Evolutionary conservation across 106 monocot species (phyloP), one percentile per base, ranked within the genome.

Genomic region (Acorus gramineus): DNA sequence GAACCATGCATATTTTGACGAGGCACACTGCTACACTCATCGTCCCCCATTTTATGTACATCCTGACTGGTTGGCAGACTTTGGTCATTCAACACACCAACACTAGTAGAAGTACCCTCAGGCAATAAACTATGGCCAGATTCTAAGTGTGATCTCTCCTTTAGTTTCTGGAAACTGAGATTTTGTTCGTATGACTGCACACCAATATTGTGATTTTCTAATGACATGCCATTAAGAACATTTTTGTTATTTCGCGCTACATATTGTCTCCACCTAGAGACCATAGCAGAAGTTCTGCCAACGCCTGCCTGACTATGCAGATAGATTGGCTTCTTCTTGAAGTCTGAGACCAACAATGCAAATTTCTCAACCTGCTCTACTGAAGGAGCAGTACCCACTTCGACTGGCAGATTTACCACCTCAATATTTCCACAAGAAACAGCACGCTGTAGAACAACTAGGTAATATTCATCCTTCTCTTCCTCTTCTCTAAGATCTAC

Each of bases 271-370:
- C 98, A 99, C 76, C 89, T 87, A 13, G 98, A 92, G 62, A 99
- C 83, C 92, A 89, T 99, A 50, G 85, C 98, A 71, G 85, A 92
- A 61, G 98, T 84, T 71, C 98, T 70, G 46, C 67, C 71, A 61
- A 92, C 79, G 53, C 98, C 98, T 84, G 92, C 98, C 56, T 86
- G 76, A 67, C 85, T 78, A 72, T 92, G 92, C 13, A 99, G 79
- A 84, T 99, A 99, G 71, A 99, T 52, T 10, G 85, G 88, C 62
- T 62, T 79, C 59, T 67, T 92, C 14, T 52, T 78, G 11, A 73
- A 49, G 73, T 89, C 89, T 46, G 70, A 75, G 44, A 86, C 89
- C 68, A 99, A 71, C 4, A 59, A 66, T 43, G 89, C 79, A 72
- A 99, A 92, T 43, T 80, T 55, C 67, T 92, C 65, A 49, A 99